Conservation (phyloP, 2,329 filamentous ascomycete genomes). For the Calcarisporium arbuscula region DNA sequence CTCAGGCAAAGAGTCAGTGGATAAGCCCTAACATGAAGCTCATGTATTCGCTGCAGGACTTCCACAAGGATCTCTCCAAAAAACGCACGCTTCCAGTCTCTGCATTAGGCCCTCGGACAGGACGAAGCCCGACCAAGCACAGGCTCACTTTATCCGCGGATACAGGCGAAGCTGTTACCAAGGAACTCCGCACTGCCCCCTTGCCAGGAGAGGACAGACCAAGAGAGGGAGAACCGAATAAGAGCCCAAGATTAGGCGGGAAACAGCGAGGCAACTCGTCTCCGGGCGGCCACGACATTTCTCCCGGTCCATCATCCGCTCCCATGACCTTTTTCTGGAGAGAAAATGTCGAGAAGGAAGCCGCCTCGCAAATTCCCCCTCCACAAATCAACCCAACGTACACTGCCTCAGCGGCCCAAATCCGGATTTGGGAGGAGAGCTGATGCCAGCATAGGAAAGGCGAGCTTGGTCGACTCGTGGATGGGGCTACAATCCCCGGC, state of each 20-base stretch:
- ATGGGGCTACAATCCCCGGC: too few species aligned
- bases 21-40: slow-evolving; percentile 89
- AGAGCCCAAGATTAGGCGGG: too few species aligned
- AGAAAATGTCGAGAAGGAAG: slow-evolving; percentile 30
- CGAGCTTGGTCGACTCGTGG: too few species aligned
- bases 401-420: slow-evolving; percentile 28
- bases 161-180: slow-evolving; percentile 44
- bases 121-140: slow-evolving; percentile 54
- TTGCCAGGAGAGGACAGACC: slow-evolving; percentile 48
- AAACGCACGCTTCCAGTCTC: slow-evolving; percentile 39
- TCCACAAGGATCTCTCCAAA: slow-evolving; percentile 57
- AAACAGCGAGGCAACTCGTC: slow-evolving; percentile 27
- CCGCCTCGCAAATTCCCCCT: not conserved
- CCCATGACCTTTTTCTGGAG: slow-evolving; percentile 58
- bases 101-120: slow-evolving; percentile 41
- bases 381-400: slow-evolving; percentile 9
- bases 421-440: slow-evolving; percentile 23
- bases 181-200: slow-evolving; percentile 56
- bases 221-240: slow-evolving; percentile 29
- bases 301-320: slow-evolving; percentile 60
- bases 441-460: too few species aligned
- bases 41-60: slow-evolving; percentile 84
- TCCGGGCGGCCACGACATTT: slow-evolving; percentile 51
- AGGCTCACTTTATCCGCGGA: slow-evolving; percentile 54
- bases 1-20: slow-evolving; percentile 77